phyloP scores from a whole-genome alignment of 768 basidiomycete genomes.

The Collybia sordida region DNA sequence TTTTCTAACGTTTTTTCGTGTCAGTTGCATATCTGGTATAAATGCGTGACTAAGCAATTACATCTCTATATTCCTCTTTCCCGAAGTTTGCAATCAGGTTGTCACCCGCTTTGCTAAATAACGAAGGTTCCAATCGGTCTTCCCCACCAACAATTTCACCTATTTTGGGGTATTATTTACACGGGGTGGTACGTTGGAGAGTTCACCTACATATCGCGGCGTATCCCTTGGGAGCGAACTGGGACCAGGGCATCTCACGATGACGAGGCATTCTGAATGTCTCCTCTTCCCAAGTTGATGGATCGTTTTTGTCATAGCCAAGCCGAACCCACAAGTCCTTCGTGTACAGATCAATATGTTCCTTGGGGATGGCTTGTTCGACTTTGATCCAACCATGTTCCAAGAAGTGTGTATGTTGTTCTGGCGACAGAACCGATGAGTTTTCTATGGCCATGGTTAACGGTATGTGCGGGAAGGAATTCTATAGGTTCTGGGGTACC shows the following conservation, averaged over 20 bases:
- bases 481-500: not conserved
- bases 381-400: constrained; percentile 3
- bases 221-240: not conserved
- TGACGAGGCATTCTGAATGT: constrained; percentile 2
- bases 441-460: constrained; percentile 2
- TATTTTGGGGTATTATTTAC: not conserved
- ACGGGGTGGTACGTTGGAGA: too few relatives aligned
- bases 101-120: constrained; percentile 4
- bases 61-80: constrained; percentile 1
- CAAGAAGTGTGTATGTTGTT: constrained; percentile 2
- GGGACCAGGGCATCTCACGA: constrained; percentile 2
- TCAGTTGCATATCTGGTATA: not conserved
- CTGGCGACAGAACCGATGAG: not conserved
- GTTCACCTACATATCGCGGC: constrained; percentile 3
- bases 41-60: not conserved
- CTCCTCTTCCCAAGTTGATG: constrained; percentile 3
- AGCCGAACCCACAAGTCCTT: constrained; percentile 3
- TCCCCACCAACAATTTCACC: constrained; percentile 1
- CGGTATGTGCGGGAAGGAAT: not conserved
- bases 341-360: not conserved
- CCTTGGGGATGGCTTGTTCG: not conserved
- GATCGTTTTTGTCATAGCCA: constrained; percentile 4
- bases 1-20: not conserved
- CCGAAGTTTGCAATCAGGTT: constrained; percentile 3
- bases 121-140: not conserved